phyloP scores from a whole-genome alignment of 768 basidiomycete species.

The Rhizopogon rudus region DNA sequence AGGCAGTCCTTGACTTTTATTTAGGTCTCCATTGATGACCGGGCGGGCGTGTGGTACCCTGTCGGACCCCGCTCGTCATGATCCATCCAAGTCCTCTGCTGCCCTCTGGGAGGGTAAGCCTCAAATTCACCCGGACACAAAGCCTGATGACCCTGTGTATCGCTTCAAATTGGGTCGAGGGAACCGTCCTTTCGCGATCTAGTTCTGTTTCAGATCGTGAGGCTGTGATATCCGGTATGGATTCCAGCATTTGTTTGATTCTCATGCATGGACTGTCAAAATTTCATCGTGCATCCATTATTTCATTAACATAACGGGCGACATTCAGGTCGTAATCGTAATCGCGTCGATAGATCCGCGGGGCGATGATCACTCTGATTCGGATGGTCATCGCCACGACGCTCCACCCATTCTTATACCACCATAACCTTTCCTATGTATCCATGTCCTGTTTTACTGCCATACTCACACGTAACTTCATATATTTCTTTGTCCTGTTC shows the following conservation, averaged over 20 bases:
- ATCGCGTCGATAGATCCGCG: too few species aligned
- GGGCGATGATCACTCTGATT: too few species aligned
- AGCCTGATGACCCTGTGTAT: conserved; percentile 52
- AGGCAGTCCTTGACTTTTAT: conserved; percentile 5
- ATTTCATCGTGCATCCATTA: too few species aligned
- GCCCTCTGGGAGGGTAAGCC: conserved; percentile 83
- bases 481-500: too few species aligned
- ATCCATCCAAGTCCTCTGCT: conserved; percentile 77
- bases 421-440: too few species aligned
- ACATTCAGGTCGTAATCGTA: too few species aligned
- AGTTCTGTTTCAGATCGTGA: not conserved
- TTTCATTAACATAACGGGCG: too few species aligned
- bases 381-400: too few species aligned
- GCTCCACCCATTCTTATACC: too few species aligned
- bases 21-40: conserved; percentile 52
- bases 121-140: conserved; percentile 85
- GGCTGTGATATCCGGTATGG: too few species aligned
- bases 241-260: not conserved
- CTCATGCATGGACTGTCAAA: not conserved
- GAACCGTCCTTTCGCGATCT: conserved; percentile 9
- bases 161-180: conserved; percentile 22
- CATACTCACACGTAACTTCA: too few species aligned
- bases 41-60: conserved; percentile 54
- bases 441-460: too few species aligned
- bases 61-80: conserved; percentile 68